Evolutionary conservation across 495 filamentous ascomycete genomes (phyloP), one percentile per base, ranked within the genome.

Genomic region (Penicillium longicatenatum): DNA sequence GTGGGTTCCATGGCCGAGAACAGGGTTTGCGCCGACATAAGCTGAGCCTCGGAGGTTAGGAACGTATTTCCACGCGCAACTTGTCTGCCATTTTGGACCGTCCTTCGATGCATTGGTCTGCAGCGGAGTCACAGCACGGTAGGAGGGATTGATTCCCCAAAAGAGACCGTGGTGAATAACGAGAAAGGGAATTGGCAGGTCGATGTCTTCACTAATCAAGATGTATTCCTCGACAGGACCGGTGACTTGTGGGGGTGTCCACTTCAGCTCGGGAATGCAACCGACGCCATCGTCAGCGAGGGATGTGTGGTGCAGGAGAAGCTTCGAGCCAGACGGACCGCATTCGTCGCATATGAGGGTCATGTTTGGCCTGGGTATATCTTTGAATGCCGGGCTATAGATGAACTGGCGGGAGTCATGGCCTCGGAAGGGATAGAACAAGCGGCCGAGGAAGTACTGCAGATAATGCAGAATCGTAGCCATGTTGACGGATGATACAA

Each of bases 131-230:
- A 70, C 0, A 59, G 11, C 14, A 31, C 14, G 22, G 20, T 46
- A 9, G 22, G 70, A 43, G 10, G 45, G 71, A 41, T 6, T 72
- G 50, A 83, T 82, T 0, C 52, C 72, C 46, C 70, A 75, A 59
- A 77, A 76, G 6, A 81, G 60, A 16, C 78, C 79, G 50, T 83
- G 82, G 21, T 73, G 63, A 30, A 80, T 69, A 33, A 77, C 71
- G 8, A 62, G 37, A 10, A 61, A 75, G 1, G 80, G 80, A 24
- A 82, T 58, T 4, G 81, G 79, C 16, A 70, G 61, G 52, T 84
- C 80, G n/a, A 76, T 70, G 44, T 83, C 80, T 57, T 85, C 77
- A n/a, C 70, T 72, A 14, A 82, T 59, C 2, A 85, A 50, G 11
- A 83, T 61, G 54, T 79, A 83, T 54, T 84, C 70, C 56, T 73